Evolutionary conservation across 2,329 filamentous ascomycete species (phyloP), one percentile per base, ranked within the genome.

Genomic region (Cytospora leucostoma): DNA sequence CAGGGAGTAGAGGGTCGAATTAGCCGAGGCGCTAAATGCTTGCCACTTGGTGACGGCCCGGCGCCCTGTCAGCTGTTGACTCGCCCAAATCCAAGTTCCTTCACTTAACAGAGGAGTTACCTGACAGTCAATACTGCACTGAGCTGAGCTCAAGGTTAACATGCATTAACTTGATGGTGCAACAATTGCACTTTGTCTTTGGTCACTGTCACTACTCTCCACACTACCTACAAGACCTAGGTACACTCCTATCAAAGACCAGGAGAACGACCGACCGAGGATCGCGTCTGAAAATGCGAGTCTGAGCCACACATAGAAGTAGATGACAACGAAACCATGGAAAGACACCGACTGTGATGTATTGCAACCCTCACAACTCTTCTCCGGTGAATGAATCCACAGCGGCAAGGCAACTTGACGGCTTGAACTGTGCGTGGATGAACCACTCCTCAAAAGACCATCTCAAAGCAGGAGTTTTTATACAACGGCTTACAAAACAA

Each of bases 381-480:
- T 5, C 8, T 44, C 7, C 12, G n/a, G 44, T 12, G 19, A 3
- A 21, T 12, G 17, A 21, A 5, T 19, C n/a, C 44, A 47, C n/a
- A 47, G 10, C 8, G n/a, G n/a, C n/a, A 17, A 47, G n/a, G 21
- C 44, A 21, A 12, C 7, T 2, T 47, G n/a, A 47, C 4, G 7
- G n/a, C 8, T 47, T 21, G n/a, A 47, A 21, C 4, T 21, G 12
- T 19, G n/a, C n/a, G n/a, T 17, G 8, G 44, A 21, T 19, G 19
- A 19, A 17, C 33, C 3, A n/a, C 17, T 53, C 27, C 38, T 44
- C 37, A 47, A 47, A 44, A 55, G 49, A 55, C 19, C 32, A 49
- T 55, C 59, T 68, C 67, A 19, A 59, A 67, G 65, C 59, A 55
- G 64, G 67, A 62, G 58, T 61, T 66, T 68, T 66, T 67, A 65